Evolutionary conservation across 2,329 filamentous ascomycete genomes (phyloP), one percentile per base, ranked within the genome.

Genomic region (Alternaria longipes): DNA sequence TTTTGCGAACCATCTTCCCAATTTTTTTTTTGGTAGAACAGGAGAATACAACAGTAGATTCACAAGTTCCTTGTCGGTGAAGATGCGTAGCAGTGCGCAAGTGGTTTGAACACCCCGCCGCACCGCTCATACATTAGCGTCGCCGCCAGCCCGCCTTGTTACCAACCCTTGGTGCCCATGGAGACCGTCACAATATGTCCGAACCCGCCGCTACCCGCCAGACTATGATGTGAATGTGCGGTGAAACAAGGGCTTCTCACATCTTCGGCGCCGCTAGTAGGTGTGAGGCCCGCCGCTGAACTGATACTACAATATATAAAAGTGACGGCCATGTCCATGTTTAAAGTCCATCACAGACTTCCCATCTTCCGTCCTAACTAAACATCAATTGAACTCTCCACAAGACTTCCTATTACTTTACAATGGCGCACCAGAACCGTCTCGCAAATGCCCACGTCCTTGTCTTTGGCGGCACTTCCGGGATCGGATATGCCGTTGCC

Each of bases 401-500:
- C 9, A 11, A 34, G 12, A 12, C 16, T 28, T 42, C n/a, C 8
- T 41, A 4, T 24, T 34, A 9, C 12, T 14, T 32, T 24, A 47
- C 7, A 60, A 77, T 77, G 74, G 74, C 75, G 18, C 75, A 77
- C 59, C 60, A 53, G 32, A 84, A 86, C 69, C 85, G 84, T 70
- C 82, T 87, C 49, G 69, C 77, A 46, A 78, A 78, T 64, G 70
- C 78, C 30, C 81, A 80, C 63, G 78, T 90, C 69, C 83, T 91
- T 38, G 77, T 91, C 72, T 82, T 91, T 55, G 89, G 89, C 40
- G 90, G 88, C 38, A 86, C 87, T 0, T 84, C 86, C 41, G 89
- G 89, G 47, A 89, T 91, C 40, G 89, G 89, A 32, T 87, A 84
- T 64, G 84, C 80, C 55, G 84, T 89, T 6, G 88, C 89, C 46